Evolutionary conservation across 148 eudicot genomes (phyloP).

Genomic region (Silene latifolia): DNA sequence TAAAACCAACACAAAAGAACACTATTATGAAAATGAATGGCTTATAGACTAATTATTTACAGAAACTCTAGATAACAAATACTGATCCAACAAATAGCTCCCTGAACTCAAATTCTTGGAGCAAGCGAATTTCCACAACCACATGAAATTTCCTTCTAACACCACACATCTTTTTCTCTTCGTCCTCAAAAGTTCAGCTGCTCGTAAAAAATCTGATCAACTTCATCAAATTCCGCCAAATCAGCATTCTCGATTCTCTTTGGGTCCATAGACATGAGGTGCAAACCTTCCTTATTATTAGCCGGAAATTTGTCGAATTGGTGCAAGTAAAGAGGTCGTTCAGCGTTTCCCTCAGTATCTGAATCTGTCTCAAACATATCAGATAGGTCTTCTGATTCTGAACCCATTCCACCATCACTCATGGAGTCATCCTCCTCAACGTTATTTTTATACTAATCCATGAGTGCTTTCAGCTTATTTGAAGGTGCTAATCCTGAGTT

Average conservation of each 20-base stretch:
- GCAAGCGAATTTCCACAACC: not conserved
- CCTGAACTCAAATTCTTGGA: not conserved
- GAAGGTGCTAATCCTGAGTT: slow-evolving; percentile 35
- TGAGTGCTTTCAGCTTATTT: slow-evolving; percentile 46
- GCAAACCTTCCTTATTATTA: slow-evolving; percentile 45
- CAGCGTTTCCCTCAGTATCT: slow-evolving; percentile 42
- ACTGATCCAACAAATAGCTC: not conserved
- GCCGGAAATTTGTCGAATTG: slow-evolving; percentile 76
- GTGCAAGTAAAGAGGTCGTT: slow-evolving; percentile 58
- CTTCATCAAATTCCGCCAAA: slow-evolving; percentile 64
- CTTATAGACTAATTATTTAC: not conserved
- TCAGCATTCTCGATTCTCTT: slow-evolving; percentile 37
- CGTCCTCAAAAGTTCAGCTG: slow-evolving; percentile 77
- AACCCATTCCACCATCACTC: slow-evolving; percentile 36
- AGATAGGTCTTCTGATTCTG: slow-evolving; percentile 77
- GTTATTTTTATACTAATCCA: slow-evolving; percentile 39
- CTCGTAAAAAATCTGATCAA: slow-evolving; percentile 73
- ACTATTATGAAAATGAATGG: not conserved
- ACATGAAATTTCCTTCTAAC: not conserved
- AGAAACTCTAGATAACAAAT: not conserved
- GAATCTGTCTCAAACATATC: slow-evolving; percentile 90
- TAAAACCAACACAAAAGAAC: no score
- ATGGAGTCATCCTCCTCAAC: slow-evolving; percentile 31
- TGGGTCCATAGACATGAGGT: slow-evolving; percentile 47
- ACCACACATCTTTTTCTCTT: slow-evolving; percentile 31